Evolutionary conservation across 495 filamentous ascomycete genomes (phyloP).

Genomic region (Delitschia confertaspora): DNA sequence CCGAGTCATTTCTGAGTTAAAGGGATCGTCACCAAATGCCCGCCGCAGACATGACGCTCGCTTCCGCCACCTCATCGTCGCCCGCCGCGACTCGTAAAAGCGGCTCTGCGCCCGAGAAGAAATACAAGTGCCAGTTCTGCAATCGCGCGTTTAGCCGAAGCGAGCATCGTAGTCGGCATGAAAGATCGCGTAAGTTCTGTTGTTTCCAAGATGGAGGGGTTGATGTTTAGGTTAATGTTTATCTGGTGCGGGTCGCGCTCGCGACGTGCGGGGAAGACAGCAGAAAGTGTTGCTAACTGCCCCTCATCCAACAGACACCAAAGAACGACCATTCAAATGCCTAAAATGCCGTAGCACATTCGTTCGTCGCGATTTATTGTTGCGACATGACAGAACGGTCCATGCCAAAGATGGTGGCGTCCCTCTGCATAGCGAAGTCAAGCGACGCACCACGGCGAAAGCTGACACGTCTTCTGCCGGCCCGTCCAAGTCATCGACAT

Average conservation of each 20-base stretch:
- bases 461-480: conserved; percentile 52
- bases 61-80: conserved; percentile 27
- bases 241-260: conserved; percentile 17
- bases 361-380: conserved; percentile 87
- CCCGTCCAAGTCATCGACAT: conserved; percentile 73
- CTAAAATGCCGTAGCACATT: conserved; percentile 97
- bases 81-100: conserved; percentile 29
- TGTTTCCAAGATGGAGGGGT: conserved; percentile 5
- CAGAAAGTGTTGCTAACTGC: conserved; percentile 26
- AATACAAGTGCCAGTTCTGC: conserved; percentile 99
- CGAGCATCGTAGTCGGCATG: conserved; percentile 94
- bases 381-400: conserved; percentile 96
- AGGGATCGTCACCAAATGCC: conserved; percentile 15
- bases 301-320: conserved; percentile 62
- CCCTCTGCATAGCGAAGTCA: conserved; percentile 87
- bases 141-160: conserved; percentile 93
- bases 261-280: conserved; percentile 17
- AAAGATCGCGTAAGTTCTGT: conserved; percentile 84
- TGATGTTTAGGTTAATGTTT: conserved; percentile 3
- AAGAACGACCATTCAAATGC: conserved; percentile 98
- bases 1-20: conserved; percentile 1
- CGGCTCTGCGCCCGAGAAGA: conserved; percentile 66
- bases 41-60: conserved; percentile 29
- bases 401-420: conserved; percentile 98
- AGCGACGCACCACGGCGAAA: conserved; percentile 71